These are phyloP conservation scores for Cercospora beticola DNA, from an alignment of 2,329 filamentous ascomycete genomes.

Conservation along the genomic window DNA sequence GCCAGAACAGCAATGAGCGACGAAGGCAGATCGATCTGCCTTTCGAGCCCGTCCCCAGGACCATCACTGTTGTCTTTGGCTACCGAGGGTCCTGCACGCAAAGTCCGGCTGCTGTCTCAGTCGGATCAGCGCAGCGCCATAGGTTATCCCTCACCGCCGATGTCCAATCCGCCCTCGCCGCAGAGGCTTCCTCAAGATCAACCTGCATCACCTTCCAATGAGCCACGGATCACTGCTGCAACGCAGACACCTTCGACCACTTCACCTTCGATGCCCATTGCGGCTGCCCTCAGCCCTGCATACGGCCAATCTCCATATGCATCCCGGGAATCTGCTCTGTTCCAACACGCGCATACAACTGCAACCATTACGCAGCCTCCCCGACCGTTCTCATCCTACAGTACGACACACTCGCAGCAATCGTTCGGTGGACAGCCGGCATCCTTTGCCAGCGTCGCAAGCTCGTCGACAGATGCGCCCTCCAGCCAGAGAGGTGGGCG, in stretches of 20 bases:
- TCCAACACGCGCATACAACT: not conserved
- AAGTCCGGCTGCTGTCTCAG: constrained; percentile 15
- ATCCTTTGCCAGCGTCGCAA: constrained; percentile 6
- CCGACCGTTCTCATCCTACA: not conserved
- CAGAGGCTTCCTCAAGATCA: constrained; percentile 22
- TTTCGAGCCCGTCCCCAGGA: not conserved
- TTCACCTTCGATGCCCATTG: constrained; percentile 23
- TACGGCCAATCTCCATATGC: constrained; percentile 17
- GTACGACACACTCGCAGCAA: constrained; percentile 18
- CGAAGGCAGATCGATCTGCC: constrained; percentile 1
- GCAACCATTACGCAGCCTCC: not conserved
- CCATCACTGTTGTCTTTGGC: constrained; percentile 1
- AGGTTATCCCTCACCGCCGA: constrained; percentile 51
- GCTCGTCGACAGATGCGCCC: constrained; percentile 4
- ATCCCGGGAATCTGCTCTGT: not conserved
- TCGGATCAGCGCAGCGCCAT: constrained; percentile 14
- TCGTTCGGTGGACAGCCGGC: not conserved
- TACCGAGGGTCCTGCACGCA: constrained; percentile 23
- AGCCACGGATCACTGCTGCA: constrained; percentile 8
- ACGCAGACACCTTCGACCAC: constrained; percentile 13
- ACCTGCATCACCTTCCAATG: constrained; percentile 11
- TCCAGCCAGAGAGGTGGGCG: constrained; percentile 24
- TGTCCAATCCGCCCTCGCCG: constrained; percentile 52
- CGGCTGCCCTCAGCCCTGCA: constrained; percentile 13
- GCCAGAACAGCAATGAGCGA: constrained; percentile 6